Evolutionary conservation across 805 yeast genomes (phyloP).

Genomic region (Ogataea paradorogensis): DNA sequence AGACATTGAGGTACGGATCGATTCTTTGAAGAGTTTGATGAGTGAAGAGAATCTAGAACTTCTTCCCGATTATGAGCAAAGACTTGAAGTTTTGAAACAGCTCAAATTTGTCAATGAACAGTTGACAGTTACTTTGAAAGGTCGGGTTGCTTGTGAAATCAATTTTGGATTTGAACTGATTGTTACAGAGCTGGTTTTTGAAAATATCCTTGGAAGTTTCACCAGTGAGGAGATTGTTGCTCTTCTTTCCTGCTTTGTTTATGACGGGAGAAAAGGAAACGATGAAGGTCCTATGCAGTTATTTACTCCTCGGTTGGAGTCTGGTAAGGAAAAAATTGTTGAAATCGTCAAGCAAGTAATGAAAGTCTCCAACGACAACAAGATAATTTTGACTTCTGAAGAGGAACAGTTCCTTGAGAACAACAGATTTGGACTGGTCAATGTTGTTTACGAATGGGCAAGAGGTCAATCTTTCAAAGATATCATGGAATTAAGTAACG

Average conservation of each 20-base stretch:
- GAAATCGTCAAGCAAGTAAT: conserved; percentile 66
- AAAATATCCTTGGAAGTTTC: conserved; percentile 88
- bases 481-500: conserved; percentile 83
- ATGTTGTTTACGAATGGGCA: conserved; percentile 98
- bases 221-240: conserved; percentile 98
- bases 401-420: conserved; percentile 82
- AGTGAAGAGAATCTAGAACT: conserved; percentile 87
- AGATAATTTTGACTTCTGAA: conserved; percentile 75
- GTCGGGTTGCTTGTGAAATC: conserved; percentile 90
- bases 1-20: conserved; percentile 48
- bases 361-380: conserved; percentile 59
- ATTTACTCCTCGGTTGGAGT: conserved; percentile 75
- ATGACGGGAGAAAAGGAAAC: conserved; percentile 73
- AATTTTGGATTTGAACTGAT: conserved; percentile 90
- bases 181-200: conserved; percentile 83
- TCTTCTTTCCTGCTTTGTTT: conserved; percentile 83
- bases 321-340: conserved; percentile 62
- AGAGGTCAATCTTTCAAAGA: conserved; percentile 88
- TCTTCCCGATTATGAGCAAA: conserved; percentile 90
- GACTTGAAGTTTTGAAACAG: conserved; percentile 73
- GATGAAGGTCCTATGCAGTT: conserved; percentile 49
- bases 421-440: conserved; percentile 84
- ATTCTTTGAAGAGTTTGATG: conserved; percentile 54
- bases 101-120: conserved; percentile 75
- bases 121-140: conserved; percentile 78